Evolutionary conservation across 1,284 basidiomycete genomes (phyloP), one percentile per base, ranked within the genome.

Genomic region (Cystobasidium pallidum): DNA sequence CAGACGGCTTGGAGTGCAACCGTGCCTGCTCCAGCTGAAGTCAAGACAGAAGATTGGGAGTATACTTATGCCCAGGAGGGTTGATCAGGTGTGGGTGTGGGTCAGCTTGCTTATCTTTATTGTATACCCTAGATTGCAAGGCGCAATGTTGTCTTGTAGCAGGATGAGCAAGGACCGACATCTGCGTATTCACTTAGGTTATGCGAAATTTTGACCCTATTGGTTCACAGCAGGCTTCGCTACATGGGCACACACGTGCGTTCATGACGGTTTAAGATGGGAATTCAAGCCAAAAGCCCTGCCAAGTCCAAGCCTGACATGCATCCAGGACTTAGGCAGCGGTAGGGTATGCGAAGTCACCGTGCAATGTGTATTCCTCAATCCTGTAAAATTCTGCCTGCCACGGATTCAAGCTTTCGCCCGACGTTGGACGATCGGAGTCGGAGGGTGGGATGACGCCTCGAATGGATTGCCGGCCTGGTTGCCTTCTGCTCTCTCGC

Each of bases 381-480:
- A n/a, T n/a, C 7, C 15, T 41, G 43, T 45, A 17, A 45, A 45
- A 45, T 45, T 17, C 7, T 45, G 43, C 43, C 11, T 11, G 11
- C 43, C 43, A 45, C 15, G 11, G 11, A 45, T 45, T 34, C 54
- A 57, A 57, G 54, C 54, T 57, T 32, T 32, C 54, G 19, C 15
- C 28, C n/a, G 15, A 17, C 11, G 13, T 13, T n/a, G 19, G 24
- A n/a, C 36, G 54, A 57, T 57, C 54, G 54, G 24, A 57, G 26
- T n/a, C n/a, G n/a, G n/a, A 10, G 21, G 30, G 54, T 57, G 54
- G 54, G 54, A 57, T 57, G 54, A 57, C 54, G 54, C 54, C 21
- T 17, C 10, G 19, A n/a, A 10, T 24, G 30, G 36, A 13, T 13
- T 39, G 13, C 13, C 36, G 7, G 7, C 36, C 6, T 7, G 30